Evolutionary conservation across 441 rosid genomes (phyloP).

Genomic region (Manihot esculenta): DNA sequence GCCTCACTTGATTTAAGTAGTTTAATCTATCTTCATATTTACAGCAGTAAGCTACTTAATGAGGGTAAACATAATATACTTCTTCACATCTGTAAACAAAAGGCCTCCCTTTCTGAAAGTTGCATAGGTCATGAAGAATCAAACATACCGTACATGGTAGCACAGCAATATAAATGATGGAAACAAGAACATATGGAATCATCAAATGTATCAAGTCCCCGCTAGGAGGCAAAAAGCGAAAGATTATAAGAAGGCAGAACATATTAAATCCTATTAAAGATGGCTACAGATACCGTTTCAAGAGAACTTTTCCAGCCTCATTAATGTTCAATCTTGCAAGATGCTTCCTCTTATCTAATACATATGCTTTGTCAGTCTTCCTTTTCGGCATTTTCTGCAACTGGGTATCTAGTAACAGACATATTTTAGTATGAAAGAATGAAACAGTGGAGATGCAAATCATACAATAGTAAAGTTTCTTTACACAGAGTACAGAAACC

Average conservation of each 20-base stretch:
- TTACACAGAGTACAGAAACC: neutral
- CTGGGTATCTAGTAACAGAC: slow-evolving; percentile 71
- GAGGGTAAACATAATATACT: neutral
- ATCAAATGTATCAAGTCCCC: neutral
- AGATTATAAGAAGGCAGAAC: neutral
- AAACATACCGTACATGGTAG: neutral
- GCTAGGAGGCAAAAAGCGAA: neutral
- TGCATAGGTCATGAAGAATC: too few species aligned
- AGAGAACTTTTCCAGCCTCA: slow-evolving; percentile 82
- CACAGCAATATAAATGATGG: neutral
- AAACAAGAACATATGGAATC: neutral
- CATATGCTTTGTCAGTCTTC: slow-evolving; percentile 89
- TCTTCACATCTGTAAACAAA: neutral
- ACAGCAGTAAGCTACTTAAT: neutral
- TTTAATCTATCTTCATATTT: neutral
- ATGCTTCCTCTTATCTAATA: slow-evolving; percentile 84
- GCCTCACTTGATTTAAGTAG: neutral
- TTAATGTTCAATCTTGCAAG: slow-evolving; percentile 74
- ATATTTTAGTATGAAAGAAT: slow-evolving; percentile 30
- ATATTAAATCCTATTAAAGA: neutral
- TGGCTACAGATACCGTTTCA: slow-evolving; percentile 52
- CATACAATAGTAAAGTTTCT: neutral
- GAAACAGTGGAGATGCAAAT: neutral
- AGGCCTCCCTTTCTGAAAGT: neutral
- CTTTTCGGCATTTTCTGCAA: slow-evolving; percentile 97